Evolutionary conservation across 1,139 yeast species (phyloP).

Genomic region (Kodamaea alishanica): DNA sequence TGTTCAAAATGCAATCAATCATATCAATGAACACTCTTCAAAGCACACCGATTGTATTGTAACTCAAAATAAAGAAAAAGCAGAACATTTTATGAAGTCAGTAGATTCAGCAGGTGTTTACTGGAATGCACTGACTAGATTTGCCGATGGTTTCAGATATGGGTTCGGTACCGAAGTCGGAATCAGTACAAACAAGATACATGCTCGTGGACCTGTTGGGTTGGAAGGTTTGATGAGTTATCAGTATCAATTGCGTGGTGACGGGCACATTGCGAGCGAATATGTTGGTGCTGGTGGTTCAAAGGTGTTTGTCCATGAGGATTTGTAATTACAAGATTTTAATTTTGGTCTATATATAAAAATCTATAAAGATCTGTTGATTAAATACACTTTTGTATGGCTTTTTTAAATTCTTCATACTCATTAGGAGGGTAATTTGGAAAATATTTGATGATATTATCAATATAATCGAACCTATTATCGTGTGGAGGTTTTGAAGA

Average conservation of each 20-base stretch:
- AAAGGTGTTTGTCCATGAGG: constrained; percentile 73
- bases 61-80: constrained; percentile 65
- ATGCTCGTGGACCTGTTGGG: constrained; percentile 98
- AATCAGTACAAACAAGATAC: constrained; percentile 92
- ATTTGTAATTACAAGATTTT: constrained; percentile 32
- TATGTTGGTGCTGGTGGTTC: constrained; percentile 91
- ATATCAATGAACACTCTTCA: constrained; percentile 87
- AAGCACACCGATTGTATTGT: constrained; percentile 94
- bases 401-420: constrained; percentile 27
- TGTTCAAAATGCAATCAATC: constrained; percentile 68
- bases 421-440: constrained; percentile 44
- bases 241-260: constrained; percentile 87
- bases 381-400: not conserved
- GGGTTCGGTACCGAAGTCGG: constrained; percentile 99
- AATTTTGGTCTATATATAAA: too few relatives aligned
- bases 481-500: constrained; percentile 14
- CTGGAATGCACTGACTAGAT: constrained; percentile 96
- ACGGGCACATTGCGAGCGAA: constrained; percentile 89
- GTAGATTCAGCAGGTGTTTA: constrained; percentile 97
- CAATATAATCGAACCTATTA: constrained; percentile 18
- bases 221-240: constrained; percentile 94
- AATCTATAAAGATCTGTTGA: too few relatives aligned
- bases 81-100: constrained; percentile 76
- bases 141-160: constrained; percentile 97
- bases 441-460: constrained; percentile 31